Evolutionary conservation across 805 yeast species (phyloP).

Genomic region (Starmerella asiatica): DNA sequence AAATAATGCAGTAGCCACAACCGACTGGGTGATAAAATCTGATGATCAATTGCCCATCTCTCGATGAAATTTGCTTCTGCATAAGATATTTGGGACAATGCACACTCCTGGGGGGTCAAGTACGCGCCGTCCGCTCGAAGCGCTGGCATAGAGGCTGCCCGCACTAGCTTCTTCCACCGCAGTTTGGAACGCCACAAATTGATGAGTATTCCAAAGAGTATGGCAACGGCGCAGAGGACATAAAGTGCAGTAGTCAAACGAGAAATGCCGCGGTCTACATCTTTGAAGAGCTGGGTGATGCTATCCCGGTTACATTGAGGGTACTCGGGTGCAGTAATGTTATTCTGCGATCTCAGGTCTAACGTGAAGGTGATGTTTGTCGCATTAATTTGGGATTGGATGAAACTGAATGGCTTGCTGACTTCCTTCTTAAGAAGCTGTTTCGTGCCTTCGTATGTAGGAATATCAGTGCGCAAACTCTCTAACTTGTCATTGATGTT

Average conservation of each 20-base stretch:
- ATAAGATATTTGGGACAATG: conserved; percentile 2
- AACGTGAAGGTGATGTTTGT: conserved; percentile 7
- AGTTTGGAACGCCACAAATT: conserved; percentile 5
- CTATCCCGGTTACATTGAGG: conserved; percentile 6
- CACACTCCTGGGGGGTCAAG: not conserved
- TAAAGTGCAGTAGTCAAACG: conserved; percentile 2
- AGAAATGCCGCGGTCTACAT: not conserved
- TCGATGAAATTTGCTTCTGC: conserved; percentile 4
- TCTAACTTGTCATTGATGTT: conserved; percentile 44
- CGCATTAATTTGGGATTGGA: conserved; percentile 31
- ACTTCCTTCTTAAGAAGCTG: conserved; percentile 44
- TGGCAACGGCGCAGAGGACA: conserved; percentile 9
- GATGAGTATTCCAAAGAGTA: conserved; percentile 3
- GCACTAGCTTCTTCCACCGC: conserved; percentile 10
- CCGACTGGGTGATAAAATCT: not conserved
- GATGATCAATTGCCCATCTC: not conserved
- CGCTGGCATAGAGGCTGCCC: conserved; percentile 1
- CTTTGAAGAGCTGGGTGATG: conserved; percentile 1
- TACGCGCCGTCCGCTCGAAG: too few species aligned
- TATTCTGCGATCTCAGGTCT: not conserved
- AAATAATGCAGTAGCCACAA: conserved; percentile 39
- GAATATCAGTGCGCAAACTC: conserved; percentile 38
- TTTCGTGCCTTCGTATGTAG: conserved; percentile 52
- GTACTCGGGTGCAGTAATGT: not conserved
- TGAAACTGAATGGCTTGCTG: conserved; percentile 43